phyloP scores from a whole-genome alignment of 1,284 basidiomycete genomes.

The Inonotus hispidus region DNA sequence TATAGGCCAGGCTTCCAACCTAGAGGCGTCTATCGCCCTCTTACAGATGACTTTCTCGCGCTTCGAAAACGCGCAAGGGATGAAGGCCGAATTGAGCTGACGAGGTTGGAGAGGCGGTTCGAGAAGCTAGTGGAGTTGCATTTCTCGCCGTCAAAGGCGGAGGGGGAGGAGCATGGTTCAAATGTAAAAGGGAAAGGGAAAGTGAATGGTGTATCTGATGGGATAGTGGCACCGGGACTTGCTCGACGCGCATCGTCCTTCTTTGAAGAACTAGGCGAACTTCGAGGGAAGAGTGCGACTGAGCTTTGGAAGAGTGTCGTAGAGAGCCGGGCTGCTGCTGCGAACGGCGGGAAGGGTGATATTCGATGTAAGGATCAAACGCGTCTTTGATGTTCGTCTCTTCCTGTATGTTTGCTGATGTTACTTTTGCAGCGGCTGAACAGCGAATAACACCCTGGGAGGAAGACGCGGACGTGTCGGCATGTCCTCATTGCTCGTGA shows the following conservation, averaged over 20 bases:
- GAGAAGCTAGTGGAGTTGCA: slow-evolving; percentile 84
- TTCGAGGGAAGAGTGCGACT: slow-evolving; percentile 54
- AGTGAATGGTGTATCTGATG: neutral
- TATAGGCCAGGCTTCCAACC: slow-evolving; percentile 84
- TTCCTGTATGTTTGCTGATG: slow-evolving; percentile 3
- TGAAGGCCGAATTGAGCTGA: slow-evolving; percentile 68
- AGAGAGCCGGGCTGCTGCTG: slow-evolving; percentile 32
- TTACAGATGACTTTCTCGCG: slow-evolving; percentile 75
- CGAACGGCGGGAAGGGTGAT: slow-evolving; percentile 43
- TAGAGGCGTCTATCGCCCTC: slow-evolving; percentile 61
- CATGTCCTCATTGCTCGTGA: slow-evolving; percentile 84
- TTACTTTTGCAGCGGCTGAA: slow-evolving; percentile 58
- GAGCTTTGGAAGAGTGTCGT: slow-evolving; percentile 57
- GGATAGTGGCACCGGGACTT: slow-evolving; percentile 20
- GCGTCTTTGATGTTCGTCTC: neutral
- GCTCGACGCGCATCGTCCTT: slow-evolving; percentile 54
- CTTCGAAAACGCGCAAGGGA: slow-evolving; percentile 50
- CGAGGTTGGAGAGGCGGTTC: slow-evolving; percentile 73
- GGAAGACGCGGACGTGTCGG: slow-evolving; percentile 68
- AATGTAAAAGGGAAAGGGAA: slow-evolving; percentile 20
- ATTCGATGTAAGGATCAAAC: slow-evolving; percentile 45
- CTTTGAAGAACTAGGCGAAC: slow-evolving; percentile 52
- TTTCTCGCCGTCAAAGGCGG: slow-evolving; percentile 44
- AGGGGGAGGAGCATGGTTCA: slow-evolving; percentile 22
- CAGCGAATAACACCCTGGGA: slow-evolving; percentile 96